Base-by-base conservation (phyloP, 108 stramenopile genomes). In the Cyclotella cryptica region DNA sequence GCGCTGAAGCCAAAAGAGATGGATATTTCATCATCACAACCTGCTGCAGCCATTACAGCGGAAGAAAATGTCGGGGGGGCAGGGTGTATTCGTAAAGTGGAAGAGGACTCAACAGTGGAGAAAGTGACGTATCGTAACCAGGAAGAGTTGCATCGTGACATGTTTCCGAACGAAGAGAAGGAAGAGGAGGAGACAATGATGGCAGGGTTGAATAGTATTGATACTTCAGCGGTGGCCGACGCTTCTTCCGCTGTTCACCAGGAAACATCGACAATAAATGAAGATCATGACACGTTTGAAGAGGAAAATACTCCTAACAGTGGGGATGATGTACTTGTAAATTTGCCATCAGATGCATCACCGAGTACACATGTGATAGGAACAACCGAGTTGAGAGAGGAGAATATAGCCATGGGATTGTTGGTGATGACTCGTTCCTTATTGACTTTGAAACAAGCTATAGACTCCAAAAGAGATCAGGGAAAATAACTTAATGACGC, bases 401-500 rank as follows among this genome's bases (percentile, higher is more conserved):
- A 61, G n/a, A 61, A 61, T 61, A 35, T 61, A 39, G 60, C 60
- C 30, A 39, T 61, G 60, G 60, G 60, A 39, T 39, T 61, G 15
- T 39, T 61, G 60, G 60, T 61, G 15, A 35, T 61, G 60, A 61
- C 60, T 61, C 29, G 60, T 7, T 61, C 60, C 13, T 61, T 61
- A 35, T 10, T 61, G 13, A 61, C 60, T 4, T 39, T 61, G 30
- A 61, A 61, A 39, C 60, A 61, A n/a, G 35, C 35, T 61, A 3
- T 61, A n/a, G 60, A 61, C 15, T 39, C 14, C 13, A 61, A 61
- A 39, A 30, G 19, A 39, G 60, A 61, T 2, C 35, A 61, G 12
- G 35, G 35, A 35, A 5, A 35, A 35, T 35, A 35, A 2, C 35
- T 35, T 35, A 35, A 6, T 35, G 6, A 35, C 2, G 35, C 35